Evolutionary conservation across 345 rosid species (phyloP), one percentile per base, ranked within the genome.

Genomic region (Rhodamnia rubescens): DNA sequence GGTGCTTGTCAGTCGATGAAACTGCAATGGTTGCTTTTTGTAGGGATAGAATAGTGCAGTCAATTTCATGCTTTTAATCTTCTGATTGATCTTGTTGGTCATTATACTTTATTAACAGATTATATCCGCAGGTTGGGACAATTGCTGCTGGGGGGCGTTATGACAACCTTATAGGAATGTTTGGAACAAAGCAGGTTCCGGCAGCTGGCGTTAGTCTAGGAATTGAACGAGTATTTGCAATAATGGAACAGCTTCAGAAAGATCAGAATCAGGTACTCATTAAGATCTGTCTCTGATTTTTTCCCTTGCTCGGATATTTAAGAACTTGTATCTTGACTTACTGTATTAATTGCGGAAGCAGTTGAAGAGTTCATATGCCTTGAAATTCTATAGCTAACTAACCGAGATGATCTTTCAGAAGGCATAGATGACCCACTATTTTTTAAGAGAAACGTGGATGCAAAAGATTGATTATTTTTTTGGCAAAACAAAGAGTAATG

Each of bases 91-190:
- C 78, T 64, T 85, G 74, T 51, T 15, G 26, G 59, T 56, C 53
- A 13, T 10, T 11, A 82, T 36, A 27, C 12, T 85, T 85, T 53
- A 24, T 26, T 14, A 84, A 52, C 36, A 32, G 26, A 84, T 84
- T 42, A 42, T 87, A 22, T 85, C 64, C 56, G 82, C 93, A 97
- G 99, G 99, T 97, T 88, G 99, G 99, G 86, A 90, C 96, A 56
- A 94, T 97, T 85, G 99, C 93, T 86, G 99, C 98, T 84, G 98
- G 99, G 84, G 99, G 98, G 29, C 91, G 98, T 36, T 96, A 97
- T 47, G 99, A 97, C 90, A 93, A 95, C 86, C 96, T 97, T 81
- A 93, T 96, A 27, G 98, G 96, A 86, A 97, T 92, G 93, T 95
- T 95, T 89, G 98, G 99, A 84, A 88, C 92, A 50, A 94, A 93